A percentile compares a stretch with the other conserved stretches of the same genome.
phyloP scores from a whole-genome alignment of 352 stramenopile genomes.

The Elongisporangium anandrum region DNA sequence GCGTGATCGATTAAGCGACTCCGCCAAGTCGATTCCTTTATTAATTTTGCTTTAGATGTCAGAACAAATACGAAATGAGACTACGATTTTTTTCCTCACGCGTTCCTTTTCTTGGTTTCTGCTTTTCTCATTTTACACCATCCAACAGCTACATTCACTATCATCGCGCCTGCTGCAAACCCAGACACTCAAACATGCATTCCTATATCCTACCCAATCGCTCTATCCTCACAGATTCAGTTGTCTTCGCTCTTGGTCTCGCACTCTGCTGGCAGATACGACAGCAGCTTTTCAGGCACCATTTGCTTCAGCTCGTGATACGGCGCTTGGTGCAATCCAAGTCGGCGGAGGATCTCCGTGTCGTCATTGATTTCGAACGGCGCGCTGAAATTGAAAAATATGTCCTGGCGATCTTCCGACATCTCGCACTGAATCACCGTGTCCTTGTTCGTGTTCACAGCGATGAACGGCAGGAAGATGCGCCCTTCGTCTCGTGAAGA shows the following conservation, averaged over 20 bases:
- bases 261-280: constrained; percentile 74
- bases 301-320: constrained; percentile 66
- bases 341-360: constrained; percentile 94
- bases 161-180: background rate
- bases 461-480: constrained; percentile 96
- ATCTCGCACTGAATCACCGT: constrained; percentile 97
- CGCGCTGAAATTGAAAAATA: constrained; percentile 96
- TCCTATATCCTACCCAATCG: constrained; percentile 7
- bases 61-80: background rate
- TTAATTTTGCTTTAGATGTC: background rate
- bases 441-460: constrained; percentile 93
- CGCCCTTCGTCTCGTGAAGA: constrained; percentile 60
- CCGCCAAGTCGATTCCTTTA: background rate
- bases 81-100: too few species aligned
- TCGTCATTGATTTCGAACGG: constrained; percentile 98
- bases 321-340: constrained; percentile 86
- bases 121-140: constrained; percentile 3
- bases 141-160: background rate
- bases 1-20: background rate
- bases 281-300: constrained; percentile 71
- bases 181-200: constrained; percentile 13
- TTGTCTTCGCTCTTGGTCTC: constrained; percentile 68
- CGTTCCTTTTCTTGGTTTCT: constrained; percentile 4
- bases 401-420: constrained; percentile 92
- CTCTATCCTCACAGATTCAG: constrained; percentile 1